These are phyloP conservation scores for Xerocomus brunneocitrinus DNA, from an alignment of 768 basidiomycete genomes.

Conservation along the genomic window DNA sequence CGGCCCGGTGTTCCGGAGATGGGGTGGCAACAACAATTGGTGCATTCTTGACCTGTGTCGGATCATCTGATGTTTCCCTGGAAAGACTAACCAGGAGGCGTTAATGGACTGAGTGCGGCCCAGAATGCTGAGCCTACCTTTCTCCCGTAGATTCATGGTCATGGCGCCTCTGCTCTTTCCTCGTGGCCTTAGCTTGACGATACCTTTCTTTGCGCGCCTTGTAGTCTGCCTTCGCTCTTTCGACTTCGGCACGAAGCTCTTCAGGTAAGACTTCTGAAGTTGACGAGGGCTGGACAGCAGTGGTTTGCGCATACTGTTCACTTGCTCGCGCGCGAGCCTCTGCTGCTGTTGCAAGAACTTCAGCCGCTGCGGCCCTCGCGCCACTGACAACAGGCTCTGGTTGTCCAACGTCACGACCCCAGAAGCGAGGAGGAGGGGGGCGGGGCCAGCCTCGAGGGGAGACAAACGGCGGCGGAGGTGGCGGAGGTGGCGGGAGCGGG, in stretches of 20 bases:
- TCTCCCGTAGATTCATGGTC: slow-evolving; percentile 20
- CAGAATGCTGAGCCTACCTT: slow-evolving; percentile 18
- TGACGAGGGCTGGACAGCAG: not conserved
- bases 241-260: slow-evolving; percentile 41
- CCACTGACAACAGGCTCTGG: not conserved
- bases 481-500: slow-evolving; percentile 19
- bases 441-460: slow-evolving; percentile 22
- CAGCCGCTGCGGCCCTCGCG: slow-evolving; percentile 11
- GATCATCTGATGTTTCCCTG: slow-evolving; percentile 22
- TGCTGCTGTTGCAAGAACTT: slow-evolving; percentile 14
- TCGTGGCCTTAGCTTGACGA: slow-evolving; percentile 51
- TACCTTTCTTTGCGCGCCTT: slow-evolving; percentile 69
- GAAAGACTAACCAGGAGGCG: slow-evolving; percentile 18
- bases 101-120: slow-evolving; percentile 3
- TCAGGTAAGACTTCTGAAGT: slow-evolving; percentile 11
- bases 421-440: slow-evolving; percentile 21
- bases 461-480: not conserved
- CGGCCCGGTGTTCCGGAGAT: slow-evolving; percentile 10
- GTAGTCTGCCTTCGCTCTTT: slow-evolving; percentile 63
- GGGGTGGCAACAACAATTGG: slow-evolving; percentile 4
- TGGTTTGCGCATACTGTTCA: not conserved
- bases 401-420: slow-evolving; percentile 8
- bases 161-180: slow-evolving; percentile 30
- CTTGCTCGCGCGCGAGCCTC: slow-evolving; percentile 12
- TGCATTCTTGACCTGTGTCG: slow-evolving; percentile 4